phyloP scores from a whole-genome alignment of 352 stramenopile species.

The Pythium chondricola region DNA sequence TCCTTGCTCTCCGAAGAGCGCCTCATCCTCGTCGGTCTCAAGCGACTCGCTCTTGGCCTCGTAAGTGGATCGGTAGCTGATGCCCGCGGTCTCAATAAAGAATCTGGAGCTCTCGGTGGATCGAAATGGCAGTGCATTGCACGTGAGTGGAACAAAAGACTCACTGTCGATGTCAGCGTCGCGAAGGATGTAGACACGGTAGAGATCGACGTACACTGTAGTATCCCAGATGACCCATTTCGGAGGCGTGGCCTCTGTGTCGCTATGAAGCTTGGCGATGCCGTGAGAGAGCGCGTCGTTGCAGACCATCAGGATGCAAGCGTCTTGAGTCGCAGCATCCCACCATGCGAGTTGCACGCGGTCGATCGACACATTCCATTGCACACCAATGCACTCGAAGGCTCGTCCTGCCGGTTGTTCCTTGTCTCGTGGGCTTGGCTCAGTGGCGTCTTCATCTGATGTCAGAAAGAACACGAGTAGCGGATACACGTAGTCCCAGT shows the following conservation, averaged over 20 bases:
- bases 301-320: conserved; percentile 35
- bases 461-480: conserved; percentile 46
- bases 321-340: conserved; percentile 51
- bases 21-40: conserved; percentile 13
- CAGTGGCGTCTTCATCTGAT: conserved; percentile 26
- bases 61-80: conserved; percentile 54
- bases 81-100: conserved; percentile 55
- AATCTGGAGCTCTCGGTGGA: conserved; percentile 25
- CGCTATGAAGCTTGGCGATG: conserved; percentile 1
- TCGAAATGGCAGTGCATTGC: conserved; percentile 13
- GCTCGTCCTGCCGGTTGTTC: background rate
- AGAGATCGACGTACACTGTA: conserved; percentile 52
- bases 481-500: conserved; percentile 71
- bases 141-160: conserved; percentile 1
- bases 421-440: no score
- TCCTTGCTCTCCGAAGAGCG: conserved; percentile 18
- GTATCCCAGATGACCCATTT: conserved; percentile 47
- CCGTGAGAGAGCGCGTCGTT: conserved; percentile 61
- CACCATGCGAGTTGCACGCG: conserved; percentile 58
- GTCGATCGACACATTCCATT: conserved; percentile 63
- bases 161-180: conserved; percentile 11
- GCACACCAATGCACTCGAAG: conserved; percentile 35
- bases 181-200: conserved; percentile 50
- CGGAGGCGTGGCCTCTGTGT: background rate
- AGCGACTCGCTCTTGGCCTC: no score